phyloP scores from a whole-genome alignment of 129 eudicot species.

The Flaveria trinervia region DNA sequence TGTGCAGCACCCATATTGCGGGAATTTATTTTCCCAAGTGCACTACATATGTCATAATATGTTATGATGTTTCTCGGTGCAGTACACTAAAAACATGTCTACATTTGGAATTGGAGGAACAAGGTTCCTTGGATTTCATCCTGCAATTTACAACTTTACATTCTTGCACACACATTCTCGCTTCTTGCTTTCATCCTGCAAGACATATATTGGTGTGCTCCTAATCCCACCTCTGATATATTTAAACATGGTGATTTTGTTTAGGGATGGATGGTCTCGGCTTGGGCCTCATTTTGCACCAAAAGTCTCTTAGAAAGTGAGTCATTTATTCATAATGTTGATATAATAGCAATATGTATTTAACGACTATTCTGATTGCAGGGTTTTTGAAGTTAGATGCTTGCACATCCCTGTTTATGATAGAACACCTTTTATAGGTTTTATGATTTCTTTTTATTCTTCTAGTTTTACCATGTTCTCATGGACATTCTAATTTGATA shows the following conservation, averaged over 20 bases:
- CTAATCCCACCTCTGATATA: constrained; percentile 20
- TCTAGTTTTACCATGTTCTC: neutral
- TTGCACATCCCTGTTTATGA: constrained; percentile 85
- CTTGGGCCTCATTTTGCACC: constrained; percentile 86
- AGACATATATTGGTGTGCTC: neutral
- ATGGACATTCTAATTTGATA: neutral
- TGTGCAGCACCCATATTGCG: neutral
- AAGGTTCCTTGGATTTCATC: constrained; percentile 14
- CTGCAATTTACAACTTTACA: neutral
- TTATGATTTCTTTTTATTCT: constrained; percentile 27
- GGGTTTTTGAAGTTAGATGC: constrained; percentile 85
- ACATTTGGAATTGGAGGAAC: too few relatives aligned
- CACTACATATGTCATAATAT: neutral
- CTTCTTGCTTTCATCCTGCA: too few relatives aligned
- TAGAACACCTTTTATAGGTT: constrained; percentile 87
- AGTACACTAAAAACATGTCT: neutral
- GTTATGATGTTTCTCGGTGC: neutral
- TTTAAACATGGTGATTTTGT: constrained; percentile 22
- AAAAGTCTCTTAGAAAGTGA: constrained; percentile 88
- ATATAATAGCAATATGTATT: constrained; percentile 24
- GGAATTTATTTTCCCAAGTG: neutral
- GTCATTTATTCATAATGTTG: constrained; percentile 20
- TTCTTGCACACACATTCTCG: neutral
- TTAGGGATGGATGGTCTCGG: constrained; percentile 97
- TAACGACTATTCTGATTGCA: constrained; percentile 38